phyloP scores from a whole-genome alignment of 352 stramenopile genomes.

The Phytophthora cajani region DNA sequence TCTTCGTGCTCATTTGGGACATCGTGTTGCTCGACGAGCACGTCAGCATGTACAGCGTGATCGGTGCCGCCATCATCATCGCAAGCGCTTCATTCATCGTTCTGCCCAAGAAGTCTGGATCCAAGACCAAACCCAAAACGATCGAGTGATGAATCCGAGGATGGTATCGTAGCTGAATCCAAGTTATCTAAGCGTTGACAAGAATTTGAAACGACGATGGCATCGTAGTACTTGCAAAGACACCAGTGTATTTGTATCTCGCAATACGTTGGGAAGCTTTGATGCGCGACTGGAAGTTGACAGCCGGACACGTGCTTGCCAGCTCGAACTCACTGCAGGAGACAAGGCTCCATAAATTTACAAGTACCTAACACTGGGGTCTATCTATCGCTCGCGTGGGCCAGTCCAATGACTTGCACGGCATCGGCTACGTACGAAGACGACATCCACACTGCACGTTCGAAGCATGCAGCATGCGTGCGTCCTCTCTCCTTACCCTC shows the following conservation, averaged over 20 bases:
- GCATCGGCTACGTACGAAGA: background rate
- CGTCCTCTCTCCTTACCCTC: conserved; percentile 16
- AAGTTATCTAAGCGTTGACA: conserved; percentile 5
- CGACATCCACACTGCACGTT: conserved; percentile 19
- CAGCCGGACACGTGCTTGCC: conserved; percentile 25
- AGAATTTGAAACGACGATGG: background rate
- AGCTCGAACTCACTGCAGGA: conserved; percentile 7
- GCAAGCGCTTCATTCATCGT: conserved; percentile 60
- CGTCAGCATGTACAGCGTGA: conserved; percentile 66
- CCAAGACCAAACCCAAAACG: conserved; percentile 24
- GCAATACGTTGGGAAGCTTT: conserved; percentile 18
- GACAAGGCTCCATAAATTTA: conserved; percentile 28
- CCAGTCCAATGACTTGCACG: background rate
- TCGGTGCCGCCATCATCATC: conserved; percentile 69
- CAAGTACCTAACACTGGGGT: conserved; percentile 27
- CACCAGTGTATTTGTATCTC: conserved; percentile 10
- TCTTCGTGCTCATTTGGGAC: conserved; percentile 80
- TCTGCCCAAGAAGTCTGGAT: conserved; percentile 31
- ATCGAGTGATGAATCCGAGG: conserved; percentile 15
- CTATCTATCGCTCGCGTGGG: conserved; percentile 11
- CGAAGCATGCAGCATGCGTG: conserved; percentile 19
- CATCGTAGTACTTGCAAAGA: conserved; percentile 12
- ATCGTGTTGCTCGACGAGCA: conserved; percentile 50
- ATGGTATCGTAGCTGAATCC: background rate
- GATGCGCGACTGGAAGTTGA: conserved; percentile 13